These are phyloP conservation scores for Wickerhamiella siamensis DNA, from an alignment of 805 yeast species.

Conservation along the genomic window DNA sequence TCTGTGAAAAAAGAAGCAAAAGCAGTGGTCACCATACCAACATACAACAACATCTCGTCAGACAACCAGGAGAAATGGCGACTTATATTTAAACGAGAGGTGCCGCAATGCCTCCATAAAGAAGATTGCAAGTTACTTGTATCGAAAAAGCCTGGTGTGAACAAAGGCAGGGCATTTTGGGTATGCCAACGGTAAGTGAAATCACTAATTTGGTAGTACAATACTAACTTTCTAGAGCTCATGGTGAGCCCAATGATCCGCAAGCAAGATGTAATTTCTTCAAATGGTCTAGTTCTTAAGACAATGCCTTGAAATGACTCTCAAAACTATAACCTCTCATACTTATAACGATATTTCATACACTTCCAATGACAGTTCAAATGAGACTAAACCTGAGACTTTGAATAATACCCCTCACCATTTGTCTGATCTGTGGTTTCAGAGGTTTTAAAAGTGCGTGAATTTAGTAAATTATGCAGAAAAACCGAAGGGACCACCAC, in stretches of 20 bases:
- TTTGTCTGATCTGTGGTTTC: too few species aligned
- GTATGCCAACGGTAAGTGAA: slow-evolving; percentile 15
- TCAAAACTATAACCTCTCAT: too few species aligned
- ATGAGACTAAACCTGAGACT: too few species aligned
- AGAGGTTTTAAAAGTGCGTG: too few species aligned
- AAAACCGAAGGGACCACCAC: too few species aligned
- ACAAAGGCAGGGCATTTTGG: slow-evolving; percentile 27
- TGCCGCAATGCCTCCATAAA: slow-evolving; percentile 13
- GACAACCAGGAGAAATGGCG: not conserved
- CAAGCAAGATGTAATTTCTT: slow-evolving; percentile 21
- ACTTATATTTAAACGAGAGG: not conserved
- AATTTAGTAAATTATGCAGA: too few species aligned
- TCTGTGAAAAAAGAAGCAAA: too few species aligned
- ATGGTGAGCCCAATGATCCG: slow-evolving; percentile 12
- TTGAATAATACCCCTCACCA: too few species aligned
- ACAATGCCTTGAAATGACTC: too few species aligned
- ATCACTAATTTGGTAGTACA: not conserved
- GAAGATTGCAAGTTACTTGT: slow-evolving; percentile 22
- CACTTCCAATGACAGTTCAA: too few species aligned
- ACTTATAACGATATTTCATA: too few species aligned
- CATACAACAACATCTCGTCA: not conserved
- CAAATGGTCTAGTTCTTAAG: not conserved
- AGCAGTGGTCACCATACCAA: not conserved
- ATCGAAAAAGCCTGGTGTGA: slow-evolving; percentile 20
- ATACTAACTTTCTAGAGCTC: slow-evolving; percentile 11